phyloP scores from a whole-genome alignment of 2,329 filamentous ascomycete genomes.

The Verticillium dahliae region DNA sequence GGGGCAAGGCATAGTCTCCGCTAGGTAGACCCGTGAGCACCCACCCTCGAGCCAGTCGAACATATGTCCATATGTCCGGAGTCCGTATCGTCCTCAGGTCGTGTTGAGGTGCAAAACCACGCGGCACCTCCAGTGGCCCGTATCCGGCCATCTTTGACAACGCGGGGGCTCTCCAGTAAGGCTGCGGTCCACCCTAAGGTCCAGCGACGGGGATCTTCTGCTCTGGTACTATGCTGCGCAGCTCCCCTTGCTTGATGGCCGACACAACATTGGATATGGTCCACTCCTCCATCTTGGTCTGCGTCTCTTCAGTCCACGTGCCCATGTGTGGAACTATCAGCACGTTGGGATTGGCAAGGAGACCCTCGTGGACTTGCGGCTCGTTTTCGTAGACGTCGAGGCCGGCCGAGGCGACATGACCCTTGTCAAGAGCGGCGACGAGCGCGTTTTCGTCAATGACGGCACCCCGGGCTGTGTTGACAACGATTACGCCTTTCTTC shows the following conservation, averaged over 20 bases:
- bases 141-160: not conserved
- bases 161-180: not conserved
- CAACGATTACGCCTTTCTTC: conserved; percentile 70
- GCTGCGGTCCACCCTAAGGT: not conserved
- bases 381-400: conserved; percentile 82
- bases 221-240: conserved; percentile 68
- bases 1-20: not conserved
- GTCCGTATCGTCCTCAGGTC: not conserved
- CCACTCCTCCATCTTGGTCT: conserved; percentile 68
- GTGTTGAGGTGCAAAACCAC: not conserved
- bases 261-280: conserved; percentile 62
- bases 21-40: not conserved
- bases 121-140: not conserved
- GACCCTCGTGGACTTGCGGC: conserved; percentile 65
- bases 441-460: conserved; percentile 78
- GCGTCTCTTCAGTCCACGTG: conserved; percentile 66
- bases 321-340: conserved; percentile 82
- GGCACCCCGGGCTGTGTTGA: conserved; percentile 79
- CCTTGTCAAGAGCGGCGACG: conserved; percentile 63
- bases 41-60: not conserved
- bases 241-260: conserved; percentile 53
- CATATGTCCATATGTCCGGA: not conserved
- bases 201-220: conserved; percentile 36
- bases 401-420: conserved; percentile 64
- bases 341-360: conserved; percentile 64